phyloP scores from a whole-genome alignment of 106 monocot species.

The Ottelia alismoides region DNA sequence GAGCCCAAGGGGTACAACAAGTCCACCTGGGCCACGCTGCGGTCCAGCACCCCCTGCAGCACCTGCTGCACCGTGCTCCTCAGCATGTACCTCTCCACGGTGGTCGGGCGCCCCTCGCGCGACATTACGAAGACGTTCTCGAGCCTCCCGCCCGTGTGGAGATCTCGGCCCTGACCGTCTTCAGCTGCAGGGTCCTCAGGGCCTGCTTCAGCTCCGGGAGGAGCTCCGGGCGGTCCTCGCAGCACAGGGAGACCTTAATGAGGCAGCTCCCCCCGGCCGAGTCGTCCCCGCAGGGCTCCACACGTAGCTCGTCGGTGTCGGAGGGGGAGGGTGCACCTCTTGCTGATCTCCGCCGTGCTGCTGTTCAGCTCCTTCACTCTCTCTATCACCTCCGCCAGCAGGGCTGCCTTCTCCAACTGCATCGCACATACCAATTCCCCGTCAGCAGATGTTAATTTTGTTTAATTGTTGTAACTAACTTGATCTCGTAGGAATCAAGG shows the following conservation, averaged over 20 bases:
- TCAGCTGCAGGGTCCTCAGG: background rate
- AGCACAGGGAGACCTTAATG: background rate
- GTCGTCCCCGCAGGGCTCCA: background rate
- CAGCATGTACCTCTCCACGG: no score
- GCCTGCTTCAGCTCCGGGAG: background rate
- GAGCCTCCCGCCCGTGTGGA: background rate
- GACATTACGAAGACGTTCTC: background rate
- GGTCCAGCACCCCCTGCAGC: no score
- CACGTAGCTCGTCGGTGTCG: background rate
- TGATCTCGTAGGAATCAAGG: no score
- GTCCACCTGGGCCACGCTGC: no score
- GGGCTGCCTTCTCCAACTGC: constrained; percentile 3
- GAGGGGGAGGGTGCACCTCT: background rate
- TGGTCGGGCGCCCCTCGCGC: no score
- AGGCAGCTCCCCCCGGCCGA: background rate
- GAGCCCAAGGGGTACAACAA: no score
- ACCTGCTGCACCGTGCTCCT: no score
- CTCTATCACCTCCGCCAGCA: background rate
- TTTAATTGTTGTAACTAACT: no score
- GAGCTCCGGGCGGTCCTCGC: constrained; percentile 2
- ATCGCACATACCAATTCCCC: no score
- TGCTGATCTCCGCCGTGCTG: background rate
- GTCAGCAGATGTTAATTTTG: no score
- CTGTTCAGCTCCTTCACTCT: background rate
- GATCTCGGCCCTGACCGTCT: background rate